These are phyloP conservation scores for Debaryomyces coudertii DNA, from an alignment of 1,139 yeast genomes.

Conservation along the genomic window DNA sequence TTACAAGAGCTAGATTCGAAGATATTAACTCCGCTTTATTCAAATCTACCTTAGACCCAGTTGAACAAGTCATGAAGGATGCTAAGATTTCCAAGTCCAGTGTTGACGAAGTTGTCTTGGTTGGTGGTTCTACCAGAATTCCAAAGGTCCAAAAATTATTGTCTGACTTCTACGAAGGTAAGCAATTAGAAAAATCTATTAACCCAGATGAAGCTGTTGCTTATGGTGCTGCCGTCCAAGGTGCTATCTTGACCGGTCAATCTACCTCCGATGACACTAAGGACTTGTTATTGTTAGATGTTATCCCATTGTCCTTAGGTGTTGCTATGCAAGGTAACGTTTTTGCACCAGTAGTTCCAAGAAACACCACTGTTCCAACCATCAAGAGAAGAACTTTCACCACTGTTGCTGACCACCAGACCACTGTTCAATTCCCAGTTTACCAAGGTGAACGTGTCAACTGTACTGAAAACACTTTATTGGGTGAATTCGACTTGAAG, in stretches of 20 bases:
- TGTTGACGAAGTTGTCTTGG: constrained; percentile 95
- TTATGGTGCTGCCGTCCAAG: constrained; percentile 99
- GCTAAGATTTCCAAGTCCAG: constrained; percentile 87
- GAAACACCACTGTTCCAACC: constrained; percentile 99
- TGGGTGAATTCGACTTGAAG: constrained; percentile 99
- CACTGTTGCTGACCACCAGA: constrained; percentile 99
- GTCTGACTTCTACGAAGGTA: constrained; percentile 98
- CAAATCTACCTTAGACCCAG: constrained; percentile 96
- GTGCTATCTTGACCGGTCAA: constrained; percentile 98
- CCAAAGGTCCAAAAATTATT: constrained; percentile 98
- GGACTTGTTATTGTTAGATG: constrained; percentile 96
- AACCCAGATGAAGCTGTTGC: constrained; percentile 99
- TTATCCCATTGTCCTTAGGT: constrained; percentile 98
- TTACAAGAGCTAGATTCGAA: constrained; percentile 99
- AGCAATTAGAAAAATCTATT: constrained; percentile 92
- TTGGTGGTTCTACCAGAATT: constrained; percentile 99
- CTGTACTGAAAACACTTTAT: constrained; percentile 98
- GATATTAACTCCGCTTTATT: constrained; percentile 94
- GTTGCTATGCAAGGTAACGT: constrained; percentile 99
- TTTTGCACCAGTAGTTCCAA: constrained; percentile 98
- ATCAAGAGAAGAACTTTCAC: constrained; percentile 99
- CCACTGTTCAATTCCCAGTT: constrained; percentile 99
- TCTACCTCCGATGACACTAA: constrained; percentile 96
- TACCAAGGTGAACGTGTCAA: constrained; percentile 99
- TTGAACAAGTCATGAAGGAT: constrained; percentile 96